Conservation (phyloP, 2,329 filamentous ascomycete genomes). For the Pseudogymnoascus sp. region DNA sequence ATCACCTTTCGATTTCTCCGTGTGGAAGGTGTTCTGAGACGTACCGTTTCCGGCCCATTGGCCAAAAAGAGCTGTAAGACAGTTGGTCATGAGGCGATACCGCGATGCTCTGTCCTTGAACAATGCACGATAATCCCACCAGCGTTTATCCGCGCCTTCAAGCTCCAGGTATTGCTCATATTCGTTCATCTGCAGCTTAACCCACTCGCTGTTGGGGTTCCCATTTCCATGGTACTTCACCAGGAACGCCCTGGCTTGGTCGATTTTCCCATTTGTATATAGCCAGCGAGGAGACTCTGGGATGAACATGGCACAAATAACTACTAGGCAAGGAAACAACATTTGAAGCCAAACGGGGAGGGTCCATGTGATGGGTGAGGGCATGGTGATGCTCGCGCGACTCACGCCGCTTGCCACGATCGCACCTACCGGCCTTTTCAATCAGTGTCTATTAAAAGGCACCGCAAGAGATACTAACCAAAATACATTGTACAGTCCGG, state of each 20-base stretch:
- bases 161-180: slow-evolving; percentile 40
- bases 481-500: slow-evolving; percentile 24
- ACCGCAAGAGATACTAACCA: slow-evolving; percentile 14
- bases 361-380: slow-evolving; percentile 31
- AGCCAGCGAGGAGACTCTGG: slow-evolving; percentile 32
- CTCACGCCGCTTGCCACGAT: slow-evolving; percentile 25
- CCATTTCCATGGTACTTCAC: slow-evolving; percentile 45
- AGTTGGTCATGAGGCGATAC: slow-evolving; percentile 43
- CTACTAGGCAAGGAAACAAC: slow-evolving; percentile 23
- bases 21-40: neutral
- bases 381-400: slow-evolving; percentile 28
- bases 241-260: slow-evolving; percentile 33
- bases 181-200: slow-evolving; percentile 40
- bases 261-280: slow-evolving; percentile 32
- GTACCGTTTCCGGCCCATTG: slow-evolving; percentile 23
- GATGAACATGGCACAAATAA: slow-evolving; percentile 21
- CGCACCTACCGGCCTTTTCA: slow-evolving; percentile 33
- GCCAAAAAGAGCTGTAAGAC: slow-evolving; percentile 32
- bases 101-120: slow-evolving; percentile 41
- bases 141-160: slow-evolving; percentile 44
- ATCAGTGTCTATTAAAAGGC: slow-evolving; percentile 19
- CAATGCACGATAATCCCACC: slow-evolving; percentile 47
- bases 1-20: neutral
- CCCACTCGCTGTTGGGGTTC: slow-evolving; percentile 39
- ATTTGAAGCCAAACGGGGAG: slow-evolving; percentile 30